Evolutionary conservation across 345 rosid species (phyloP), one percentile per base, ranked within the genome.

Genomic region (Hibiscus mutabilis): DNA sequence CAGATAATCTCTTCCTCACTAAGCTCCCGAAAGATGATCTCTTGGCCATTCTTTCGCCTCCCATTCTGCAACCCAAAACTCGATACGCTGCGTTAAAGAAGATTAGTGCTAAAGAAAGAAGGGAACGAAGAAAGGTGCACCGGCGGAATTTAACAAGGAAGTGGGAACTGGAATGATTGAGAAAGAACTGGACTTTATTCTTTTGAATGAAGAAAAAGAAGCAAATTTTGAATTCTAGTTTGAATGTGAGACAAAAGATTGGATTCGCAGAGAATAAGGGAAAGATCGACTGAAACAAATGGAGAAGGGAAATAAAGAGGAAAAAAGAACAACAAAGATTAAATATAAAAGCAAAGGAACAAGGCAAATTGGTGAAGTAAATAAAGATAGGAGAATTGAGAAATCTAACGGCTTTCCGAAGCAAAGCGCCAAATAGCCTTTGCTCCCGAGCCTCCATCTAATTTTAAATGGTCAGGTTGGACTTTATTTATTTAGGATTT

Each of bases 1-100:
- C 90, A 74, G 91, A 83, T 9, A 88, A 86, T 33, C 85, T 78
- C 70, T 61, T 84, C 70, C 89, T 84, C 77, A 79, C 73, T 67
- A 81, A 79, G 72, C 70, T 69, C 47, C 91, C 84, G 57, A 86
- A 78, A 35, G 90, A 83, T 44, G 86, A 79, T 77, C 78, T 82
- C 78, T 82, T 86, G 18, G 76, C 80, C 73, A 78, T 74, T 74
- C 68, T 83, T 69, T 71, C 74, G 57, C 87, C 83, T 61, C 79
- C 70, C 80, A 79, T 79, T 24, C 37, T 40, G 42, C 35, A 0
- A 6, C 68, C 29, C 59, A 8, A 11, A 27, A 33, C 10, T 52
- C 51, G 14, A 59, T 3, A 7, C 16, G 15, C 16, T 15, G 5
- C 14, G 62, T 29, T 27, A 55, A 66, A 66, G n/a, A 44, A 58